A percentile compares a stretch with the other conserved stretches of the same genome.
These are phyloP conservation scores for Colletotrichum australisinense DNA, from an alignment of 2,329 filamentous ascomycete species.

Conservation along the genomic window DNA sequence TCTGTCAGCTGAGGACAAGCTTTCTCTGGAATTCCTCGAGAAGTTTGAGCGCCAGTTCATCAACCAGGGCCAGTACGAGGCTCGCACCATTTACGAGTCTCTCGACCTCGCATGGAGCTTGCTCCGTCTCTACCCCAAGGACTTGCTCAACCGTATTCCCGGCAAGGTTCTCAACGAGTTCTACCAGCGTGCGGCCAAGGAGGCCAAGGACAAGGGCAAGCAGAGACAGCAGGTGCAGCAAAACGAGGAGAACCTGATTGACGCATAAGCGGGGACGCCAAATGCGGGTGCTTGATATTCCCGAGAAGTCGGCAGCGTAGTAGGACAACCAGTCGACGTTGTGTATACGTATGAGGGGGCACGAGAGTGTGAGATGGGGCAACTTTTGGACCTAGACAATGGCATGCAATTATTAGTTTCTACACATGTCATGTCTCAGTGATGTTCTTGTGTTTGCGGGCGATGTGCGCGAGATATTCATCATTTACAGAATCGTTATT, in stretches of 20 bases:
- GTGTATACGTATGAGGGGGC: constrained; percentile 35
- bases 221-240: constrained; percentile 58
- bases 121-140: constrained; percentile 97
- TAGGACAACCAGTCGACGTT: constrained; percentile 19
- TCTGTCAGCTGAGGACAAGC: constrained; percentile 93
- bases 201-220: constrained; percentile 73
- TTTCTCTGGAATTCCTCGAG: constrained; percentile 96
- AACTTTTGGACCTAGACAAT: constrained; percentile 34
- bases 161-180: constrained; percentile 86
- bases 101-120: constrained; percentile 97
- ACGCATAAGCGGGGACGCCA: constrained; percentile 55
- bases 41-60: constrained; percentile 99
- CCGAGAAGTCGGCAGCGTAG: constrained; percentile 19
- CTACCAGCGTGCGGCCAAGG: constrained; percentile 76
- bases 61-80: constrained; percentile 90
- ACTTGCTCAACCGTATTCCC: constrained; percentile 94
- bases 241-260: constrained; percentile 70
- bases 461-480: background rate
- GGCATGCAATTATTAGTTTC: constrained; percentile 33
- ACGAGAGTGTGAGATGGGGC: constrained; percentile 11
- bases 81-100: constrained; percentile 90
- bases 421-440: constrained; percentile 12
- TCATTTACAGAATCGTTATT: background rate
- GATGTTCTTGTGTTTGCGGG: constrained; percentile 21
- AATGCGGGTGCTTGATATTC: constrained; percentile 20